Evolutionary conservation across 768 basidiomycete genomes (phyloP).

Genomic region (Boletus sp.): DNA sequence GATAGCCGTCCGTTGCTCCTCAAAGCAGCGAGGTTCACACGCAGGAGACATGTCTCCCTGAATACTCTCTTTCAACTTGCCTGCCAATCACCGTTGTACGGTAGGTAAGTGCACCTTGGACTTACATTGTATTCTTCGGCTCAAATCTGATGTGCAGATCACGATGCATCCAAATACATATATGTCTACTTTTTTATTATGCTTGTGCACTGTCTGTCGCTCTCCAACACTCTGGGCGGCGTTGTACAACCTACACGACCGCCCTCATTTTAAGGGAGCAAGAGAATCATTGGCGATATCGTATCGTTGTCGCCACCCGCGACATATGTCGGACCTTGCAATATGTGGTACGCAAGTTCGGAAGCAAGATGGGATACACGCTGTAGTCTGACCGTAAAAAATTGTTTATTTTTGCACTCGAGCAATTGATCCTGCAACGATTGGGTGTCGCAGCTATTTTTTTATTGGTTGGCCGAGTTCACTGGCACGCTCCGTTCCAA

Average conservation of each 20-base stretch:
- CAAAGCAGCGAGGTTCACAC: slow-evolving; percentile 49
- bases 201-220: slow-evolving; percentile 35
- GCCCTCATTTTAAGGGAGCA: slow-evolving; percentile 98
- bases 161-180: slow-evolving; percentile 1
- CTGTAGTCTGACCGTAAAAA: background rate
- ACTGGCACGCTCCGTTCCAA: slow-evolving; percentile 86
- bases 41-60: slow-evolving; percentile 38
- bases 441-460: slow-evolving; percentile 33
- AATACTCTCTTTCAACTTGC: background rate
- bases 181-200: background rate
- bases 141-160: slow-evolving; percentile 1
- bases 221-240: slow-evolving; percentile 97
- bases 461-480: slow-evolving; percentile 72
- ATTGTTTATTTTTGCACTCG: background rate
- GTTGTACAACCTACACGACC: slow-evolving; percentile 63
- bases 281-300: slow-evolving; percentile 39
- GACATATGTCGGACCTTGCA: slow-evolving; percentile 34
- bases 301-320: slow-evolving; percentile 32
- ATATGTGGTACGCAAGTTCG: slow-evolving; percentile 27
- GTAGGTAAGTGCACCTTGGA: slow-evolving; percentile 15
- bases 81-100: background rate
- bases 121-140: background rate
- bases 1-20: slow-evolving; percentile 24
- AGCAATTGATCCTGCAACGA: background rate
- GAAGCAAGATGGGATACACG: slow-evolving; percentile 36